A percentile compares a stretch with the other conserved stretches of the same genome.
phyloP scores from a whole-genome alignment of 2,329 filamentous ascomycete species.

The Thelonectria blattea region DNA sequence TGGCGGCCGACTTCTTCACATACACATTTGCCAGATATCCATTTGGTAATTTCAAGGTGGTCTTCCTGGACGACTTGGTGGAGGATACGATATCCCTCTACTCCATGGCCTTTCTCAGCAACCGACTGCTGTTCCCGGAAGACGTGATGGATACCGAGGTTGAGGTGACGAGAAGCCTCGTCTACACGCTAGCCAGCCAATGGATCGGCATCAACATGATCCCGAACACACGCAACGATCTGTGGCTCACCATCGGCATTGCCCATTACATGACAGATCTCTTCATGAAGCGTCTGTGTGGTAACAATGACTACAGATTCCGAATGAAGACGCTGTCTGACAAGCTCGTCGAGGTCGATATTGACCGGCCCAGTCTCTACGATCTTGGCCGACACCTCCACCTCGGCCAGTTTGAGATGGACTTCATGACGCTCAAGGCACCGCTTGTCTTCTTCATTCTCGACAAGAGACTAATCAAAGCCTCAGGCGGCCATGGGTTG shows the following conservation, averaged over 20 bases:
- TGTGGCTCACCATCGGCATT: conserved; percentile 88
- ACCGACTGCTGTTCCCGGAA: conserved; percentile 80
- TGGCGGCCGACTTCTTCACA: conserved; percentile 89
- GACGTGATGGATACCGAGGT: conserved; percentile 86
- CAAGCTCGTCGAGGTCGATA: conserved; percentile 79
- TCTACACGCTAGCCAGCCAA: conserved; percentile 85
- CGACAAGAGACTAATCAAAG: conserved; percentile 88
- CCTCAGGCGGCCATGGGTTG: conserved; percentile 79
- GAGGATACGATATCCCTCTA: conserved; percentile 78
- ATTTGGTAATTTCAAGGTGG: conserved; percentile 89
- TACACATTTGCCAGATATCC: conserved; percentile 90
- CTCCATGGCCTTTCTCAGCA: conserved; percentile 87
- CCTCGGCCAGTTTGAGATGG: conserved; percentile 82
- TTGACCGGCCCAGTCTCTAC: conserved; percentile 80
- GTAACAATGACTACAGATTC: conserved; percentile 93
- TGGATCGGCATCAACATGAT: conserved; percentile 96
- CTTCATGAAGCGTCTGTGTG: conserved; percentile 88
- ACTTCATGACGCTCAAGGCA: conserved; percentile 91
- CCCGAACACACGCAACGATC: conserved; percentile 78
- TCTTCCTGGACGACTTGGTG: conserved; percentile 89
- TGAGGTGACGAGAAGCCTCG: conserved; percentile 78
- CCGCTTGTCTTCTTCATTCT: conserved; percentile 91
- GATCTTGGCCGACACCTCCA: conserved; percentile 79
- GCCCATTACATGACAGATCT: conserved; percentile 95
- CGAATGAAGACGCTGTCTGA: conserved; percentile 87